Conservation (phyloP, 768 basidiomycete species). For the Xanthoconium purpureum region DNA sequence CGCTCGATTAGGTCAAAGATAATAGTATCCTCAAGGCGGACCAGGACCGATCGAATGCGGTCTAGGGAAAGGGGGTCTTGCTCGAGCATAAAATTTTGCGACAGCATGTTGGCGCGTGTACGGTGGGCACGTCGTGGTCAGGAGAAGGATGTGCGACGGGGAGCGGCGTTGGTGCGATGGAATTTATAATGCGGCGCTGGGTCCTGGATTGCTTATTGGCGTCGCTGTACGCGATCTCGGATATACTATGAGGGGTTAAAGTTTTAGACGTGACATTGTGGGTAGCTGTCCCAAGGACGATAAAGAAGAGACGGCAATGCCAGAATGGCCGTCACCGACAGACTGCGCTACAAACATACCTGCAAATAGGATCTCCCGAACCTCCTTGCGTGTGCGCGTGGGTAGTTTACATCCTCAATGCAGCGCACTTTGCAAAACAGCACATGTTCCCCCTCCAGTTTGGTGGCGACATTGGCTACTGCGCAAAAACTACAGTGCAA, state of each 20-base stretch:
- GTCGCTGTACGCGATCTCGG: background rate
- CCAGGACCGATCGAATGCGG: constrained; percentile 81
- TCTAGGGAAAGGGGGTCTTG: constrained; percentile 83
- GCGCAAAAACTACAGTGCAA: background rate
- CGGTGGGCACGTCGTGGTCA: constrained; percentile 13
- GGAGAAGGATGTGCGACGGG: background rate
- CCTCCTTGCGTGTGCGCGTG: too few species aligned
- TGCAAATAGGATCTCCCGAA: too few species aligned
- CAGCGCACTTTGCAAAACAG: too few species aligned
- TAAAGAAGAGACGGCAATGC: too few species aligned
- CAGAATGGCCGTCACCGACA: too few species aligned
- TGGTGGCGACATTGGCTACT: too few species aligned
- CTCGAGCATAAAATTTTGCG: constrained; percentile 64
- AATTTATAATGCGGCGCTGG: constrained; percentile 14
- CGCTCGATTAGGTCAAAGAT: constrained; percentile 97
- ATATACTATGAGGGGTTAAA: too few species aligned
- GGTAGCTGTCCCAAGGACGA: too few species aligned
- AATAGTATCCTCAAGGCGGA: constrained; percentile 95
- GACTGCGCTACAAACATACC: too few species aligned
- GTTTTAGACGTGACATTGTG: too few species aligned
- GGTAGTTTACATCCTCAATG: too few species aligned
- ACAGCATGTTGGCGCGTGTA: constrained; percentile 41
- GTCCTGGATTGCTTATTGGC: background rate
- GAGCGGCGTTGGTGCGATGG: background rate
- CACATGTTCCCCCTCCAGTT: too few species aligned